Evolutionary conservation across 2,329 filamentous ascomycete genomes (phyloP), one percentile per base, ranked within the genome.

Genomic region (Arthroderma sp.): DNA sequence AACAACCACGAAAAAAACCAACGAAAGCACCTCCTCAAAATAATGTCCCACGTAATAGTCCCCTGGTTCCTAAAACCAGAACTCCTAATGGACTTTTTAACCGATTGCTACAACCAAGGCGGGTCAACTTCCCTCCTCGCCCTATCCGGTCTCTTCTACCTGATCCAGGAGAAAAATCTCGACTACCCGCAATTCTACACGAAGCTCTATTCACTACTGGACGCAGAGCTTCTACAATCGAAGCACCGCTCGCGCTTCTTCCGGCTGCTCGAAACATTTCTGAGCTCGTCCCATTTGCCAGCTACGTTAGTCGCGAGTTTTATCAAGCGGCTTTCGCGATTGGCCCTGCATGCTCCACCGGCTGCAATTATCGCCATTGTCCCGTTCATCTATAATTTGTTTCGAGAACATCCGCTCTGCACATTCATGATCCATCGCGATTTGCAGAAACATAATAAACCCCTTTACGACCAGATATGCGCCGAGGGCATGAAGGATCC

Each of bases 351-450:
- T 57, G 88, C 86, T 0, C 89, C 93, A 2, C 91, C 93, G 1
- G 80, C 85, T 31, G 88, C 86, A 29, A 83, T 96, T 43, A 88
- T 96, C 10, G 81, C 80, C 44, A 80, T 94, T 38, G 73, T 96
- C 6, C 93, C 91, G 0, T 95, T 86, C 80, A 80, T 89, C 42
- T 98, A 98, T 71, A 98, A 98, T 64, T 74, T 94, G 53, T 74
- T 98, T 61, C 91, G 85, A 63, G 77, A 76, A 52, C 91, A 98
- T 60, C 89, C 89, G 1, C 79, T 81, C 1, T 94, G 86, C 58
- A 93, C 89, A 0, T 96, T 94, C 57, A 94, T 98, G 87, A 77
- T 98, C 53, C 93, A 98, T 62, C 80, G 91, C 44, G 78, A 78
- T 47, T 28, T 46, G 7, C 29, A 29, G 9, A 27, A 36, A n/a